phyloP scores from a whole-genome alignment of 2,329 filamentous ascomycete genomes.

The Aspergillus terreus region DNA sequence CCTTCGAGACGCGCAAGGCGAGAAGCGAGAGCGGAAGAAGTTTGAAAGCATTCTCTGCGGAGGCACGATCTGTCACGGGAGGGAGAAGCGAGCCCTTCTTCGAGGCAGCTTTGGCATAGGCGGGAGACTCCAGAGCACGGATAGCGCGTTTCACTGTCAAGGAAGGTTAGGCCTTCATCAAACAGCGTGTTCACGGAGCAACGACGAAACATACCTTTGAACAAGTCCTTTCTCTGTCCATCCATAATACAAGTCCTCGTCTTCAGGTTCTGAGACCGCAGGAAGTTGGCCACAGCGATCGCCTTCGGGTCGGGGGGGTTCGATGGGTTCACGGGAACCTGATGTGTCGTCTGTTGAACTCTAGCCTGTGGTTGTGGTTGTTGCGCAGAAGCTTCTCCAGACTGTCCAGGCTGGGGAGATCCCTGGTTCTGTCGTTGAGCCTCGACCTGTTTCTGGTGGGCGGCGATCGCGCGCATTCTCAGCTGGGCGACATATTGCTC shows the following conservation, averaged over 20 bases:
- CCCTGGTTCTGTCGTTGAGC: conserved; percentile 35
- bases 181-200: neutral
- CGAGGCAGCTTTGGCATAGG: conserved; percentile 77
- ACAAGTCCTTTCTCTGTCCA: conserved; percentile 97
- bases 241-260: conserved; percentile 86
- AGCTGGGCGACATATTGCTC: conserved; percentile 47
- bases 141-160: conserved; percentile 86
- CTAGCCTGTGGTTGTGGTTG: conserved; percentile 24
- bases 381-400: conserved; percentile 39
- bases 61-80: conserved; percentile 79
- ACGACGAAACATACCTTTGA: conserved; percentile 63
- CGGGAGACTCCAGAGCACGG: conserved; percentile 80
- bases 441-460: conserved; percentile 36
- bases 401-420: conserved; percentile 28
- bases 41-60: conserved; percentile 92
- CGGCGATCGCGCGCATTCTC: conserved; percentile 46
- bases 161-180: neutral
- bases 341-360: conserved; percentile 37
- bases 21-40: conserved; percentile 91
- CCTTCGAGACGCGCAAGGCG: conserved; percentile 81
- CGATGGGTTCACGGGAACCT: conserved; percentile 45
- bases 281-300: conserved; percentile 82
- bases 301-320: conserved; percentile 81
- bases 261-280: conserved; percentile 82
- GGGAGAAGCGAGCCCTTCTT: conserved; percentile 88